Conservation (phyloP, 1,284 basidiomycete species). For the Ustilago curta region DNA sequence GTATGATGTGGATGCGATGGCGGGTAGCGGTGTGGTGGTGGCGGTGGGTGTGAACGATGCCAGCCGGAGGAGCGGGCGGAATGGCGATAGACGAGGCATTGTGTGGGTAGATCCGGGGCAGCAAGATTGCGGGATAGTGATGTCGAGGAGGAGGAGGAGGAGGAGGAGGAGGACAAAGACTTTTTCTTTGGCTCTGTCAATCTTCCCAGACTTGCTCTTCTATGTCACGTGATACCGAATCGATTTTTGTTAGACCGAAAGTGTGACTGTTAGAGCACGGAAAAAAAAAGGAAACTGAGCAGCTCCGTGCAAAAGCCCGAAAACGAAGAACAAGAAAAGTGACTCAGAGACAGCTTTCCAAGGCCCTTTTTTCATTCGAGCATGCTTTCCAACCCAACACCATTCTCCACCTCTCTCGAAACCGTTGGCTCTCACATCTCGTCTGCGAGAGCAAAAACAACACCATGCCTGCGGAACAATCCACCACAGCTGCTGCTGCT, state of each 20-base stretch:
- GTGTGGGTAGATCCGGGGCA: not conserved
- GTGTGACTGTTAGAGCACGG: not conserved
- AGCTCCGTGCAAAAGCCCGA: constrained; percentile 14
- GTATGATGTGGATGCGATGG: constrained; percentile 16
- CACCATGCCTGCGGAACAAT: not conserved
- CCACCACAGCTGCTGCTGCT: not conserved
- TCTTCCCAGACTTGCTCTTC: not conserved
- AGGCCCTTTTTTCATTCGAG: not conserved
- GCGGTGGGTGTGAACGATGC: constrained; percentile 1
- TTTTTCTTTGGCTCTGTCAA: not conserved
- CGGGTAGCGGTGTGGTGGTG: not conserved
- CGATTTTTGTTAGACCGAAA: too few species aligned
- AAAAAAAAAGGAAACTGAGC: not conserved
- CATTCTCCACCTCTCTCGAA: not conserved
- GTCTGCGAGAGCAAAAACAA: not conserved
- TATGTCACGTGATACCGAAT: constrained; percentile 29
- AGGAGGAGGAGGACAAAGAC: not conserved
- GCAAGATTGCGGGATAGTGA: not conserved
- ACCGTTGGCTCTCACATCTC: not conserved
- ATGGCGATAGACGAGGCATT: constrained; percentile 38
- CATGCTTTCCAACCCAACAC: not conserved
- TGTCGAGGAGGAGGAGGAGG: not conserved
- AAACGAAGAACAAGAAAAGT: not conserved
- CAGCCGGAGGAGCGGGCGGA: constrained; percentile 21
- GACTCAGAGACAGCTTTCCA: constrained; percentile 1